Evolutionary conservation across 2,329 filamentous ascomycete genomes (phyloP), one percentile per base, ranked within the genome.

Genomic region (Allantophomopsis cytisporea): DNA sequence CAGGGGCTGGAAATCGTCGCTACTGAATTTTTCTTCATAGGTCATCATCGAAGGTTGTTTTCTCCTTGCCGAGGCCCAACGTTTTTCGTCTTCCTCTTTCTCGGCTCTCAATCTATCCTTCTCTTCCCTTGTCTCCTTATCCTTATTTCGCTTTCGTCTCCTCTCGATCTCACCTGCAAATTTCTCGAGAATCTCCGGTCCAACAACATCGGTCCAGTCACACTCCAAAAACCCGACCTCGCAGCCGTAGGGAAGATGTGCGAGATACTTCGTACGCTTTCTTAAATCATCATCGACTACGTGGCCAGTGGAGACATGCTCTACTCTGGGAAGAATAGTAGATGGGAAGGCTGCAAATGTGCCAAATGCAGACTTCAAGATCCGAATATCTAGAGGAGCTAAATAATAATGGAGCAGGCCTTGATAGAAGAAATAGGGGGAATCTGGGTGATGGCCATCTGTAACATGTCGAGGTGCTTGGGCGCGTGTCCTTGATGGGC

Each of bases 161-260:
- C 66, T 66, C 41, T 77, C 73, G 23, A 80, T 77, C 46, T 84
- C 79, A 0, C 66, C 54, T 40, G 62, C 64, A 55, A 83, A 85
- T 16, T 67, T 67, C 32, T 69, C 68, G 15, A 84, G 58, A 5
- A 83, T 60, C 35, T 74, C 70, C 0, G 73, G 67, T 2, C 63
- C 60, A 12, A 85, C 77, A 2, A 80, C 69, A 50, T 83, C 80
- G 2, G 76, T 79, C 80, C 80, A 85, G 51, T 85, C 79, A 49
- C 80, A 85, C 57, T 84, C 80, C 2, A 85, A 59, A 48, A 84
- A 84, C 35, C 64, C 73, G 15, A 84, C 78, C 54, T 84, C 80
- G 53, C 78, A 83, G 10, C 80, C 80, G 49, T 79, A 73, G 0
- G 80, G 80, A 7, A 85, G 61, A 55, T 85, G 80, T 1, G 70